Percentiles rank a stretch among this genome's conserved stretches.
phyloP scores from a whole-genome alignment of 2,329 filamentous ascomycete genomes.

The Fusarium aywerte region DNA sequence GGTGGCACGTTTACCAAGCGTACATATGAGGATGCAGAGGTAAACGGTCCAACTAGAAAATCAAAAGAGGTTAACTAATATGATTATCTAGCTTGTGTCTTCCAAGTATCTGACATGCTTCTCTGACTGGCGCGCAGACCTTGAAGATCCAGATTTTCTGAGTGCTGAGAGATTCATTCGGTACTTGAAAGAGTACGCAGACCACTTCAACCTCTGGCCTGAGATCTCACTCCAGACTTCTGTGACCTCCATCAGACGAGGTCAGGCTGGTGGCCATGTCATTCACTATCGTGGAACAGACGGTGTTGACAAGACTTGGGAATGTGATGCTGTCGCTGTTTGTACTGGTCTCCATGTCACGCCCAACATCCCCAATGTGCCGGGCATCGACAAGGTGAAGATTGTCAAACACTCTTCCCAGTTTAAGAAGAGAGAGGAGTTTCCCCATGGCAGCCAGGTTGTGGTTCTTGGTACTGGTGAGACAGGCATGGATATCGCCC shows the following conservation, averaged over 20 bases:
- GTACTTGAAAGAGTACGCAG: not conserved
- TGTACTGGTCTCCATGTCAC: not conserved
- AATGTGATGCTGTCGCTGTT: conserved; percentile 6
- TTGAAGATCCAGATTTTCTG: not conserved
- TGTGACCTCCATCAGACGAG: not conserved
- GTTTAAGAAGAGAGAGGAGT: not conserved
- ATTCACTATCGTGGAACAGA: not conserved
- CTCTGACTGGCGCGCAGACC: not conserved
- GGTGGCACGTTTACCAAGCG: not conserved
- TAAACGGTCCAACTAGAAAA: accelerated
- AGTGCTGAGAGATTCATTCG: not conserved
- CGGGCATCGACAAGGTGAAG: not conserved
- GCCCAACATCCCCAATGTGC: not conserved
- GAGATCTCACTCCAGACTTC: not conserved
- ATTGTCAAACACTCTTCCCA: not conserved
- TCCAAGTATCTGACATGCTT: not conserved
- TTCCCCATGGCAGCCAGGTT: not conserved
- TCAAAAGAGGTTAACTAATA: accelerated
- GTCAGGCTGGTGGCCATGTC: not conserved
- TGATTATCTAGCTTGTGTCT: not conserved
- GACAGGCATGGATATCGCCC: not conserved
- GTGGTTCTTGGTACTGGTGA: not conserved
- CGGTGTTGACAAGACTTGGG: not conserved
- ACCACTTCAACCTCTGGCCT: not conserved
- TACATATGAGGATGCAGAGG: not conserved